phyloP scores from a whole-genome alignment of 2,329 filamentous ascomycete genomes.

The Ascochyta clinopodiicola region DNA sequence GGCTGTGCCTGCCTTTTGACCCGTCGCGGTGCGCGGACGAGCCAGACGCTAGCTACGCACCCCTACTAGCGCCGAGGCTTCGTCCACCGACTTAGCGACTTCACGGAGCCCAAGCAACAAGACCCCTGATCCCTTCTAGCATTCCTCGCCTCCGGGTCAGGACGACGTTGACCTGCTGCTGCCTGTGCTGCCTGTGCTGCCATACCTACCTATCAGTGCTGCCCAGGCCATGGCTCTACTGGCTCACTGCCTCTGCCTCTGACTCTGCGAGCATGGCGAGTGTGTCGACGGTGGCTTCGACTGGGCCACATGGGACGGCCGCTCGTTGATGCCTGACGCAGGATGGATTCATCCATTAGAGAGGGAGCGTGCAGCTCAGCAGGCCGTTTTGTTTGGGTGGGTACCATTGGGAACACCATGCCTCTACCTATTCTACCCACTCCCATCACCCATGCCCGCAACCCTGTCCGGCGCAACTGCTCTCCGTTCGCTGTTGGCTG shows the following conservation, averaged over 20 bases:
- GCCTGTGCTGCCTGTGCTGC: too few species aligned
- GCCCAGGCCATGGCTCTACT: too few species aligned
- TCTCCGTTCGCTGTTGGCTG: background rate
- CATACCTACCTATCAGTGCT: too few species aligned
- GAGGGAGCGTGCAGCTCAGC: conserved; percentile 9
- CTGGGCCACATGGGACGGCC: background rate
- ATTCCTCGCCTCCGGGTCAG: conserved; percentile 39
- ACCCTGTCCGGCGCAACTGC: conserved; percentile 11
- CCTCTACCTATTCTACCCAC: background rate
- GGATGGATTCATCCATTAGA: conserved; percentile 4
- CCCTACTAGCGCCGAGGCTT: conserved; percentile 16
- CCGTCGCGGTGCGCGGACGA: conserved; percentile 25
- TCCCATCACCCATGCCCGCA: conserved; percentile 24
- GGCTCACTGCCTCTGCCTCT: too few species aligned
- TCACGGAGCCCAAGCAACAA: conserved; percentile 19
- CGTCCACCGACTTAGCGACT: conserved; percentile 16
- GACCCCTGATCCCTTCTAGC: conserved; percentile 21
- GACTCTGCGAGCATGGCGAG: too few species aligned
- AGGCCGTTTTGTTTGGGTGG: conserved; percentile 16
- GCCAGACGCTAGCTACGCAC: conserved; percentile 16
- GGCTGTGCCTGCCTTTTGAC: conserved; percentile 32
- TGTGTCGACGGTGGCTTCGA: too few species aligned
- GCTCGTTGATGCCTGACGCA: conserved; percentile 24
- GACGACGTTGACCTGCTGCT: background rate
- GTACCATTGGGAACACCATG: conserved; percentile 26